Conservation (phyloP, 2,329 filamentous ascomycete species). For the Neonectria faginata region DNA sequence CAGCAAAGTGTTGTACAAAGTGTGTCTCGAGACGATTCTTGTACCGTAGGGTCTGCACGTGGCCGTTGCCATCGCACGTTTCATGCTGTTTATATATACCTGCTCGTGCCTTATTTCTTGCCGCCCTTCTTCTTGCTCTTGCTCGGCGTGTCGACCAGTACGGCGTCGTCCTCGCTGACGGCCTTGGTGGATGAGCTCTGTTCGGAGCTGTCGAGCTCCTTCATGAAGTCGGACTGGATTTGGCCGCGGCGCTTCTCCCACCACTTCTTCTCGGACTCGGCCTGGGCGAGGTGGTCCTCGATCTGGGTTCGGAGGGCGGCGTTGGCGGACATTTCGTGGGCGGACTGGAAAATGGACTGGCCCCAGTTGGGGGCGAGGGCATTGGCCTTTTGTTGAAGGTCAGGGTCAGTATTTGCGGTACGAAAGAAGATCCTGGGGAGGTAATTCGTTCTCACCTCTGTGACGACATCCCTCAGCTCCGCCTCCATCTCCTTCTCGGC, state of each 20-base stretch:
- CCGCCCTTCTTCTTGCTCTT: slow-evolving; percentile 71
- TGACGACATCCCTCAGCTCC: slow-evolving; percentile 92
- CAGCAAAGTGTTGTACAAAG: slow-evolving; percentile 26
- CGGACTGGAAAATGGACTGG: slow-evolving; percentile 94
- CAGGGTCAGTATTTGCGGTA: slow-evolving; percentile 11
- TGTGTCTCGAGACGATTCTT: slow-evolving; percentile 12
- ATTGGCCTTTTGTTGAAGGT: slow-evolving; percentile 79
- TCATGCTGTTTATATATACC: slow-evolving; percentile 8
- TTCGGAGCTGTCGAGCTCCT: slow-evolving; percentile 79
- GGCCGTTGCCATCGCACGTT: background rate
- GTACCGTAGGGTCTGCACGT: slow-evolving; percentile 8
- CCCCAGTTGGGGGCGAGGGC: slow-evolving; percentile 91
- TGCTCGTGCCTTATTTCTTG: slow-evolving; percentile 54
- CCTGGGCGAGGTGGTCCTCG: slow-evolving; percentile 78
- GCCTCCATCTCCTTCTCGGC: slow-evolving; percentile 99
- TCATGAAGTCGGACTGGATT: slow-evolving; percentile 83
- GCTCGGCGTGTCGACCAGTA: slow-evolving; percentile 76
- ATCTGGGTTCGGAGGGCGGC: slow-evolving; percentile 79
- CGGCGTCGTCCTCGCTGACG: slow-evolving; percentile 61
- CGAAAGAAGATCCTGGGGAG: background rate
- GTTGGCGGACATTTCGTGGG: slow-evolving; percentile 95
- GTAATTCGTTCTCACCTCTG: slow-evolving; percentile 72
- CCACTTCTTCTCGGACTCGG: slow-evolving; percentile 84
- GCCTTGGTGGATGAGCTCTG: slow-evolving; percentile 56
- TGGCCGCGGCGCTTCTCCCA: slow-evolving; percentile 86